Percentiles rank a stretch among this genome's conserved stretches.
phyloP scores from a whole-genome alignment of 495 filamentous ascomycete genomes.

The Emericellopsis terricola region DNA sequence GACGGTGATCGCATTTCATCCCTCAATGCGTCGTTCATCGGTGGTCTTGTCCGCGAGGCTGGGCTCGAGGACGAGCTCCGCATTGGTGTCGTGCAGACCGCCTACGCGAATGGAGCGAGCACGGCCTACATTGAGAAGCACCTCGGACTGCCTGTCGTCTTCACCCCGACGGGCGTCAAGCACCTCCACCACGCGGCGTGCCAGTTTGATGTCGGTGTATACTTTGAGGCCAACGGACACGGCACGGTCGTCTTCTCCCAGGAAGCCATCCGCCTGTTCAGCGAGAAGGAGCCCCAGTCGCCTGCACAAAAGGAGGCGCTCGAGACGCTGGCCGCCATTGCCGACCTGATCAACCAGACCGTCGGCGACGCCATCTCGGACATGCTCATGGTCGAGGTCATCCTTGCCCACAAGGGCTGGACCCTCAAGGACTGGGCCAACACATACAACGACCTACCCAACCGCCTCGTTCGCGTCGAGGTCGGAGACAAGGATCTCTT shows the following conservation, averaged over 20 bases:
- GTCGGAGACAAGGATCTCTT: conserved; percentile 77
- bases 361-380: conserved; percentile 94
- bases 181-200: conserved; percentile 88
- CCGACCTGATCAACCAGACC: conserved; percentile 89
- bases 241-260: conserved; percentile 90
- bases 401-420: conserved; percentile 91
- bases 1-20: conserved; percentile 96
- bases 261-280: conserved; percentile 57
- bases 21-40: conserved; percentile 83
- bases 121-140: conserved; percentile 80
- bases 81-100: conserved; percentile 90
- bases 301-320: conserved; percentile 78
- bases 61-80: conserved; percentile 63
- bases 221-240: conserved; percentile 97
- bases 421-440: conserved; percentile 75
- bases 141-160: conserved; percentile 76
- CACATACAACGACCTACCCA: conserved; percentile 91
- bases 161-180: conserved; percentile 92
- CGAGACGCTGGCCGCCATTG: conserved; percentile 61
- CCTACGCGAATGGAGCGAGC: conserved; percentile 92
- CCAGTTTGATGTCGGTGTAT: conserved; percentile 84
- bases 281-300: conserved; percentile 62
- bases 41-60: conserved; percentile 63
- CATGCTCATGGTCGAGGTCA: conserved; percentile 87
- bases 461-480: conserved; percentile 81